Evolutionary conservation across 75 land plant species (phyloP).

Genomic region (Selaginella moellendorffii): DNA sequence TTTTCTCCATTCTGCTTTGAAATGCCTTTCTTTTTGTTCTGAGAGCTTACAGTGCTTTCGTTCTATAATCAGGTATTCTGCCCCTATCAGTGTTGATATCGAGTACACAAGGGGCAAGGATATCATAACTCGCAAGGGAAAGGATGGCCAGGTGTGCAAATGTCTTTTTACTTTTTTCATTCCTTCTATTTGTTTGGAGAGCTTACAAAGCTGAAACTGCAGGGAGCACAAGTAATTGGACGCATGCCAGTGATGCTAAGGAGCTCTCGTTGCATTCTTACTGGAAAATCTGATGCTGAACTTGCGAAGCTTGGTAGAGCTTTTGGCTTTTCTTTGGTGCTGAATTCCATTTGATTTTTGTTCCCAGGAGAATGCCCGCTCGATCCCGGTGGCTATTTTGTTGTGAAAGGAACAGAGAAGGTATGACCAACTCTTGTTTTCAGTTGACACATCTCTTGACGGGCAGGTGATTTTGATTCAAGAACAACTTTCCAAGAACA

Average conservation of each 20-base stretch:
- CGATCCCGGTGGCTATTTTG: slow-evolving; percentile 98
- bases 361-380: slow-evolving; percentile 92
- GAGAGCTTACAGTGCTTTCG: too few species aligned
- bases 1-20: not conserved
- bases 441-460: too few species aligned
- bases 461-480: slow-evolving; percentile 91
- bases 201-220: slow-evolving; percentile 7
- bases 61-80: slow-evolving; percentile 95
- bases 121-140: slow-evolving; percentile 33
- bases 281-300: slow-evolving; percentile 78
- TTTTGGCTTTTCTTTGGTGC: too few species aligned
- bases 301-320: slow-evolving; percentile 70
- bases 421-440: slow-evolving; percentile 18
- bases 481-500: slow-evolving; percentile 92
- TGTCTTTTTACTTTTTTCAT: slow-evolving; percentile 1
- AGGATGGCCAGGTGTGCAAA: slow-evolving; percentile 25
- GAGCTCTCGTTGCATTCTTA: slow-evolving; percentile 67
- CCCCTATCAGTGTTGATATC: slow-evolving; percentile 72
- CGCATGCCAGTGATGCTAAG: slow-evolving; percentile 90
- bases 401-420: slow-evolving; percentile 95
- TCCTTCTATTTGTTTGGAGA: not conserved
- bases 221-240: slow-evolving; percentile 67
- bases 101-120: slow-evolving; percentile 60
- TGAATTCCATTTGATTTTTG: not conserved
- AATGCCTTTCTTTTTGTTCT: not conserved